Conservation (phyloP, 192 early-diverging fungal species). For the Mortierella claussenii region DNA sequence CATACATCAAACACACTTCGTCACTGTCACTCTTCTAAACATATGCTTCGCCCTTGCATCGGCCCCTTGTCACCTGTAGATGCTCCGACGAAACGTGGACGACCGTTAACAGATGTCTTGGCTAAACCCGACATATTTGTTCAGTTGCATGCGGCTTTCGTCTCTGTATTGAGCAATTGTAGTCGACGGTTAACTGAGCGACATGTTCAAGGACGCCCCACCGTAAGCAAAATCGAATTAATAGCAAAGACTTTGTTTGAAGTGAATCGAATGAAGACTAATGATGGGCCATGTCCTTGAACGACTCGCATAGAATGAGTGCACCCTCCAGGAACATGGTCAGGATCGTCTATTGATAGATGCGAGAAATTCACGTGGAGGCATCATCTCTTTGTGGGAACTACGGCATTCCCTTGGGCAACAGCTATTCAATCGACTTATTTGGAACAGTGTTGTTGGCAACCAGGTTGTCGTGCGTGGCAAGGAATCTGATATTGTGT, state of each 20-base stretch:
- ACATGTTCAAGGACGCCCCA: constrained; percentile 58
- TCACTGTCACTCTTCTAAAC: neutral
- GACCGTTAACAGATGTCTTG: constrained; percentile 32
- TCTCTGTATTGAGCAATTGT: constrained; percentile 69
- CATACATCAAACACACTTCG: too few species aligned
- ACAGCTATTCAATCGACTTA: constrained; percentile 30
- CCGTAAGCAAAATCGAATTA: constrained; percentile 56
- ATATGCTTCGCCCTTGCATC: neutral
- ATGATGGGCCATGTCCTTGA: too few species aligned
- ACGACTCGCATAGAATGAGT: constrained; percentile 25
- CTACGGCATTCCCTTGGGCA: constrained; percentile 22
- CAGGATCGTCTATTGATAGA: too few species aligned
- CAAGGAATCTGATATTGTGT: constrained; percentile 20
- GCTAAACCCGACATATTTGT: constrained; percentile 66
- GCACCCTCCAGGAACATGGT: neutral
- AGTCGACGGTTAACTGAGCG: constrained; percentile 61
- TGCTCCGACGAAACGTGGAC: constrained; percentile 33
- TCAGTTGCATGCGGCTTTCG: constrained; percentile 70
- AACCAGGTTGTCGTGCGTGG: constrained; percentile 49
- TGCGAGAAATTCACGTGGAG: too few species aligned
- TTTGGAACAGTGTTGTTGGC: constrained; percentile 44
- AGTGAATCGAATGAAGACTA: too few species aligned
- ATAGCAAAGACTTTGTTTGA: too few species aligned
- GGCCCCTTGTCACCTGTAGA: constrained; percentile 3
- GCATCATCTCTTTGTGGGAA: constrained; percentile 24